Evolutionary conservation across 371 early-diverging fungal genomes (phyloP).

Genomic region (Mucor saturninus): DNA sequence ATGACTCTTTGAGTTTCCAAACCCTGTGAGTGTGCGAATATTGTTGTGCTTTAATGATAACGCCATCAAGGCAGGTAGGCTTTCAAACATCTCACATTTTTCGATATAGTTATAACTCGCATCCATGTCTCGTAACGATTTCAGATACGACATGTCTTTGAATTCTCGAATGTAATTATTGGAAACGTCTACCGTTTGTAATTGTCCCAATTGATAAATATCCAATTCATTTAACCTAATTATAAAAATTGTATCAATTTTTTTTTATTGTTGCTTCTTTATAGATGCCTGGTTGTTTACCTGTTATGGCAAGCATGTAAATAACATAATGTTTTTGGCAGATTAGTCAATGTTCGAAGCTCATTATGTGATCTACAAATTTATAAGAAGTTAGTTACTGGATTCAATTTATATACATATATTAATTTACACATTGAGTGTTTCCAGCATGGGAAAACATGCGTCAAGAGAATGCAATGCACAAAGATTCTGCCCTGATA

Average conservation of each 20-base stretch:
- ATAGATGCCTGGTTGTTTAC: constrained; percentile 9
- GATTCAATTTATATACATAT: too few species aligned
- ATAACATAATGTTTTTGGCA: constrained; percentile 37
- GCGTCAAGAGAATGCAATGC: constrained; percentile 23
- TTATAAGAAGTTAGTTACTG: not conserved
- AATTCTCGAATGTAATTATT: constrained; percentile 50
- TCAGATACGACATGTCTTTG: constrained; percentile 32
- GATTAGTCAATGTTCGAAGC: constrained; percentile 28
- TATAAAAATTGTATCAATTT: not conserved
- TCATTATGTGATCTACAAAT: constrained; percentile 43
- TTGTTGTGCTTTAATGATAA: constrained; percentile 52
- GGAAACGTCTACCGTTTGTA: constrained; percentile 56
- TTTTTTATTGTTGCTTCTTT: not conserved
- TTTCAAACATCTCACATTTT: constrained; percentile 45
- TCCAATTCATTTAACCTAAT: constrained; percentile 44
- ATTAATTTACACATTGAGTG: constrained; percentile 35
- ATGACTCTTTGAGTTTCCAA: constrained; percentile 33
- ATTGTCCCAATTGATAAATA: constrained; percentile 40
- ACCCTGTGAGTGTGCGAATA: constrained; percentile 37
- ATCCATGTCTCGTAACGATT: constrained; percentile 44
- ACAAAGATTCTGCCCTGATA: constrained; percentile 32
- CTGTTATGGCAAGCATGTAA: constrained; percentile 43
- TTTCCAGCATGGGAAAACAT: constrained; percentile 39
- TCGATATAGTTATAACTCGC: constrained; percentile 54
- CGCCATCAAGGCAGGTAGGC: constrained; percentile 43